phyloP scores from a whole-genome alignment of 1,284 basidiomycete species.

The Cutaneotrichosporon cavernicola region DNA sequence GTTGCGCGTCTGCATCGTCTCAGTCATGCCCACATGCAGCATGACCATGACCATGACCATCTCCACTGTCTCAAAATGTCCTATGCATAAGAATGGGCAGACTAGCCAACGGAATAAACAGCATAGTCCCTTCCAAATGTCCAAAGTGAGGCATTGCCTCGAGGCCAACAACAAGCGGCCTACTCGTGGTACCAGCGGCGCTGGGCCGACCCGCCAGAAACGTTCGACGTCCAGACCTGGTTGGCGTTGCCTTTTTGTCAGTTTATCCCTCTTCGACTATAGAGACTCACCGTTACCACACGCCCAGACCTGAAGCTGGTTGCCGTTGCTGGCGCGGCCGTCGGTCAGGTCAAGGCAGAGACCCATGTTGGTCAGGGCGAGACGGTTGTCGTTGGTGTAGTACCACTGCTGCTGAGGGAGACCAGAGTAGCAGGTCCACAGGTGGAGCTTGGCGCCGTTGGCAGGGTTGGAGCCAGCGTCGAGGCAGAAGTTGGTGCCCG shows the following conservation, averaged over 20 bases:
- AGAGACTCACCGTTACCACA: constrained; percentile 16
- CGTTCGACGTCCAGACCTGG: constrained; percentile 38
- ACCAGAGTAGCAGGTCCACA: constrained; percentile 28
- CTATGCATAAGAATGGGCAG: background rate
- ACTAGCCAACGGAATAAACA: background rate
- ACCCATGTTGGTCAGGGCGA: constrained; percentile 25
- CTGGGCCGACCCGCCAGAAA: background rate
- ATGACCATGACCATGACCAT: too few relatives aligned
- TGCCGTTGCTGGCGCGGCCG: constrained; percentile 26
- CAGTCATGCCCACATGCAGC: too few relatives aligned
- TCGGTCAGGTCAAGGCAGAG: constrained; percentile 40
- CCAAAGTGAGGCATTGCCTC: background rate
- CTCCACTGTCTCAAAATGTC: background rate
- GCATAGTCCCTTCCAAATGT: background rate
- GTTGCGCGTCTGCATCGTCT: too few relatives aligned
- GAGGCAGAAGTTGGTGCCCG: constrained; percentile 39
- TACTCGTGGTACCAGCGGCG: constrained; percentile 17
- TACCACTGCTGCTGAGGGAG: constrained; percentile 34
- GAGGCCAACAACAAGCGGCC: background rate
- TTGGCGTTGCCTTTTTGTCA: constrained; percentile 35
- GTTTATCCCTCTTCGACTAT: background rate
- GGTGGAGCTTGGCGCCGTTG: constrained; percentile 29
- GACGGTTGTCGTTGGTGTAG: constrained; percentile 29
- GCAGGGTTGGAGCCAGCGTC: constrained; percentile 32
- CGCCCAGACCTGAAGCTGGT: constrained; percentile 28